Evolutionary conservation across 2,329 filamentous ascomycete species (phyloP).

Genomic region (Thermoascus crustaceus): DNA sequence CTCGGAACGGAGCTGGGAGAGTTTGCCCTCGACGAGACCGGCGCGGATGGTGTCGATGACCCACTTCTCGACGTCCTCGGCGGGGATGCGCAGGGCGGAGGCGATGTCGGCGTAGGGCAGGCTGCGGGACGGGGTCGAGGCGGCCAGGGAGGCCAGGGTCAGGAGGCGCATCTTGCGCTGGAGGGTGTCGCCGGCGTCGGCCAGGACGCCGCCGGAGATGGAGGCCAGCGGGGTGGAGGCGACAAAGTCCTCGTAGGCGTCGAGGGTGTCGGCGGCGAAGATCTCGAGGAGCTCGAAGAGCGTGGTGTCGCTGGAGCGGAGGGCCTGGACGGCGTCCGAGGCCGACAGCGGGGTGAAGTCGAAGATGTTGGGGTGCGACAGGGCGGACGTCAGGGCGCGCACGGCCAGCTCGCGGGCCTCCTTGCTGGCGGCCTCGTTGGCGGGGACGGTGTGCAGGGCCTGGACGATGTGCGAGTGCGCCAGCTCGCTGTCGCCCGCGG

Average conservation of each 20-base stretch:
- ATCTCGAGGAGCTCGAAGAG: constrained; percentile 92
- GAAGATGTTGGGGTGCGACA: constrained; percentile 58
- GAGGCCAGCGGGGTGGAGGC: constrained; percentile 44
- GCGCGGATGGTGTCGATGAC: constrained; percentile 97
- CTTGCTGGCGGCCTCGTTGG: constrained; percentile 45
- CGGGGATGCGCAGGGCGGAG: constrained; percentile 72
- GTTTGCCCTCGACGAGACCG: constrained; percentile 89
- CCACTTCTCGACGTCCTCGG: constrained; percentile 91
- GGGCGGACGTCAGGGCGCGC: constrained; percentile 58
- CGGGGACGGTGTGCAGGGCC: constrained; percentile 69
- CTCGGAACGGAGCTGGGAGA: constrained; percentile 83
- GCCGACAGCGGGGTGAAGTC: constrained; percentile 65
- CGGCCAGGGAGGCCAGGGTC: constrained; percentile 82
- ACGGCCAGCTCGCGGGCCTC: constrained; percentile 54
- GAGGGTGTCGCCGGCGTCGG: constrained; percentile 66
- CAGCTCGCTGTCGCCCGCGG: constrained; percentile 68
- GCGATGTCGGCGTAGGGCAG: constrained; percentile 82
- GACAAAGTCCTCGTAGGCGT: constrained; percentile 93
- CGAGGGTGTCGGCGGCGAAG: constrained; percentile 86
- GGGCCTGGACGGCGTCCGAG: constrained; percentile 72
- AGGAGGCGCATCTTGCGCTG: constrained; percentile 95
- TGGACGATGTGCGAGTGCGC: constrained; percentile 64
- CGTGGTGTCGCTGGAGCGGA: constrained; percentile 72
- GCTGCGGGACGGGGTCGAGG: constrained; percentile 72
- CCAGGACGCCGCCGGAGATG: constrained; percentile 78